Evolutionary conservation across 805 yeast genomes (phyloP), one percentile per base, ranked within the genome.

Genomic region (Kregervanrija fluxuum): DNA sequence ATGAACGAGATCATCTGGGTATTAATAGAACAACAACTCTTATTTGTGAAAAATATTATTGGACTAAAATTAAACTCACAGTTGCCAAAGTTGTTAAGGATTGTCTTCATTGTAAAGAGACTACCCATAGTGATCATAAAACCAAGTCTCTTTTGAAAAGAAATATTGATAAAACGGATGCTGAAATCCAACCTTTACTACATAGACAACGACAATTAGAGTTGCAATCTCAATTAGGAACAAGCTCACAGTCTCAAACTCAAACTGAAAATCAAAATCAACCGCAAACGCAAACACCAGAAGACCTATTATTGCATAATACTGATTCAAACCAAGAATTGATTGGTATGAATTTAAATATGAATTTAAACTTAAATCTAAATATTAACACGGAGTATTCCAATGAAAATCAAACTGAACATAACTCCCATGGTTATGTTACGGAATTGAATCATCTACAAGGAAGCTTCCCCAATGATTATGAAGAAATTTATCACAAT

Each of bases 61-160:
- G 98, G 97, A 77, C 88, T 1, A 76, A 95, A 42, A 85, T 91
- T 50, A 90, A 93, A 63, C 88, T 79, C 45, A 87, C 96, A 0
- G 96, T 86, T 1, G 80, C 85, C 1, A 77, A 79, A 30, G 91
- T 87, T 1, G 80, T 90, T 43, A 71, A 82, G 44, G 76, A 79
- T 48, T 93, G 98, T 61, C 69, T 72, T 2, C 82, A 79, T 41
- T 91, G 98, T 61, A 69, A 82, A 34, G 82, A 79, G 11, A 13
- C 38, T 22, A 22, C 28, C 6, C 28, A 22, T 22, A 22, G 28
- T 22, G 28, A 22, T 6, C 28, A 22, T 22, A 22, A 22, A 6
- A 22, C 4, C 8, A 22, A 22, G 8, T 22, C 28, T 22, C 8
- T 22, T n/a, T 6, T 13, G 5, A 16, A 31, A 30, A 30, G n/a